Conservation (phyloP, 225 moss, liverwort and hornwort genomes). For the Lunularia cruciata region DNA sequence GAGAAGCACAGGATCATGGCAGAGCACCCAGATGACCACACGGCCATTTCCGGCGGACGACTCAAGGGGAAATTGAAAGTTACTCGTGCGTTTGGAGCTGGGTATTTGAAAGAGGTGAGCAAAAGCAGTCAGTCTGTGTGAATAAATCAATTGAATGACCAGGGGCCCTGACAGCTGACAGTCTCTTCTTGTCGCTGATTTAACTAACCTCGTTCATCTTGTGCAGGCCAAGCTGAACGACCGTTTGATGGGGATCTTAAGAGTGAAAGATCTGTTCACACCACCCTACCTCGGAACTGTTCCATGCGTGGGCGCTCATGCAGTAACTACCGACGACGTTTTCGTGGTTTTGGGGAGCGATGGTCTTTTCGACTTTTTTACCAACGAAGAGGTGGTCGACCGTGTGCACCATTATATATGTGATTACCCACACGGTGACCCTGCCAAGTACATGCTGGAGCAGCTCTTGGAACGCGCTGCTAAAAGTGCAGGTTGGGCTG, state of each 20-base stretch:
- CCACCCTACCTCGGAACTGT: constrained; percentile 67
- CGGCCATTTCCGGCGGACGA: constrained; percentile 58
- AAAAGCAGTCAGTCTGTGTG: constrained; percentile 16
- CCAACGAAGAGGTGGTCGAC: constrained; percentile 74
- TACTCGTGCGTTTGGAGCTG: constrained; percentile 88
- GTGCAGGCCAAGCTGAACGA: constrained; percentile 73
- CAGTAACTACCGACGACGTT: constrained; percentile 57
- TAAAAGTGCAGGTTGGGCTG: constrained; percentile 54
- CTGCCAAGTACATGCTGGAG: constrained; percentile 86
- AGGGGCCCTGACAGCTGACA: background rate
- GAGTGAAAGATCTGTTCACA: constrained; percentile 69
- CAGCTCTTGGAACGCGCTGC: constrained; percentile 76
- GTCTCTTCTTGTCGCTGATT: background rate
- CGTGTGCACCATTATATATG: constrained; percentile 49
- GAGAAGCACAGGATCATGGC: constrained; percentile 56
- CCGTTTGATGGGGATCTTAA: constrained; percentile 79
- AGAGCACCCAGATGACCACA: constrained; percentile 73
- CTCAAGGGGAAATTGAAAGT: constrained; percentile 87
- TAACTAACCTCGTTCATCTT: background rate
- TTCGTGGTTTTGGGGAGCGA: constrained; percentile 86
- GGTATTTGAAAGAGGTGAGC: constrained; percentile 76
- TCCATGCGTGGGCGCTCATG: constrained; percentile 61
- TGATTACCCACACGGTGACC: constrained; percentile 58
- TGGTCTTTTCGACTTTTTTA: constrained; percentile 85
- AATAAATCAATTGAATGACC: background rate